A percentile compares a stretch with the other conserved stretches of the same genome.
These are phyloP conservation scores for Cinnamomum chago DNA, from an alignment of 164 flowering plant genomes.

Conservation along the genomic window DNA sequence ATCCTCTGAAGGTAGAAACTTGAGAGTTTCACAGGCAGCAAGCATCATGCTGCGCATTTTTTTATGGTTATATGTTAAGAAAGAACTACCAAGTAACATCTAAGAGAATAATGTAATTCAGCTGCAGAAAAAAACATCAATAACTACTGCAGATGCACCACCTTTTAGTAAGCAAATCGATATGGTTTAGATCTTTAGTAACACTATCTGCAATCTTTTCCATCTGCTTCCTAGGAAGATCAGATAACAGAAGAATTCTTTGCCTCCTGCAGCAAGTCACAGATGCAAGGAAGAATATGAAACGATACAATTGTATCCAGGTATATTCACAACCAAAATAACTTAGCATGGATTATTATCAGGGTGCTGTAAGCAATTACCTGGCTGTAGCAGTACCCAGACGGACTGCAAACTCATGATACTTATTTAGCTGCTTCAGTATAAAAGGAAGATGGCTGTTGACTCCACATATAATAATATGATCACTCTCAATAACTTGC, in stretches of 20 bases:
- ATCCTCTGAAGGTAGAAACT: no score
- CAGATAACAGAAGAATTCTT: constrained; percentile 91
- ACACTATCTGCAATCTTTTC: constrained; percentile 77
- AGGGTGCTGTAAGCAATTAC: constrained; percentile 33
- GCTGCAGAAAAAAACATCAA: neutral
- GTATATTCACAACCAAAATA: neutral
- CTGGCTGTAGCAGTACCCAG: constrained; percentile 94
- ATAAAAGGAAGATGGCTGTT: constrained; percentile 79
- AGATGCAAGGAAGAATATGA: constrained; percentile 8
- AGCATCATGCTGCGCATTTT: no score
- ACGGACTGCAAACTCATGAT: constrained; percentile 89
- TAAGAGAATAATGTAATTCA: neutral
- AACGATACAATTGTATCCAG: constrained; percentile 2
- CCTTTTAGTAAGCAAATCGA: constrained; percentile 92
- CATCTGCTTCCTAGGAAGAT: constrained; percentile 92
- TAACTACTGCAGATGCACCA: constrained; percentile 10
- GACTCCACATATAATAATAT: constrained; percentile 89
- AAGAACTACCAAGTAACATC: no score
- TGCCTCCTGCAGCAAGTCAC: constrained; percentile 60
- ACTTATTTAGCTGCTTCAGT: constrained; percentile 86
- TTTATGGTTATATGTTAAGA: no score
- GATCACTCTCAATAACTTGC: constrained; percentile 91
- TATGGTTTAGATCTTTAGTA: constrained; percentile 80
- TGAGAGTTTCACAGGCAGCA: no score
- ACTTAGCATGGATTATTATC: neutral